phyloP scores from a whole-genome alignment of 176 grass and related monocot genomes.

The Lolium rigidum region DNA sequence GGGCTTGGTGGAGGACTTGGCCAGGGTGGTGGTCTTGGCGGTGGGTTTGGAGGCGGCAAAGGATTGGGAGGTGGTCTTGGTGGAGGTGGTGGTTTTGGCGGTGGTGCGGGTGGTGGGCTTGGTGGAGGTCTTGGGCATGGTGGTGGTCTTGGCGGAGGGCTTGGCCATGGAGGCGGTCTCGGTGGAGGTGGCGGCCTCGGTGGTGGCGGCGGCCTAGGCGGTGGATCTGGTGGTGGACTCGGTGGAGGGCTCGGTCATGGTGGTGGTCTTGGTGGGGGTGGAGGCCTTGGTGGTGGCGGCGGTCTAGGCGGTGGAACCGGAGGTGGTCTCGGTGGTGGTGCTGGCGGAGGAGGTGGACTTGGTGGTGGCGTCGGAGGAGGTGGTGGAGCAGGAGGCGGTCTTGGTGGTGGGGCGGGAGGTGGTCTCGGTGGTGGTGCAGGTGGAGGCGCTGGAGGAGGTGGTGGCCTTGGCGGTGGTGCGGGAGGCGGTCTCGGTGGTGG shows the following conservation, averaged over 20 bases:
- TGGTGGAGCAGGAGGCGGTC: constrained; percentile 2
- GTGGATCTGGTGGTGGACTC: constrained; percentile 11
- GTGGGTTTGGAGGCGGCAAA: constrained; percentile 43
- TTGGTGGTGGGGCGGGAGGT: background rate
- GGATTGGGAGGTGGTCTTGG: constrained; percentile 41
- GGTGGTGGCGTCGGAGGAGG: constrained; percentile 27
- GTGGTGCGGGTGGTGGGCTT: constrained; percentile 28
- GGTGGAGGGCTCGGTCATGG: constrained; percentile 43
- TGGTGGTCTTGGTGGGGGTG: constrained; percentile 47
- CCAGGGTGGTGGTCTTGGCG: constrained; percentile 16
- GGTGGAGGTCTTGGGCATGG: constrained; percentile 43
- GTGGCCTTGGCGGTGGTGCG: constrained; percentile 39
- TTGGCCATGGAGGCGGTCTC: background rate
- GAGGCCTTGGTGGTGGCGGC: constrained; percentile 1
- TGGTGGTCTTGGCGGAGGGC: constrained; percentile 36
- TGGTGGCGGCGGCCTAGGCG: constrained; percentile 19
- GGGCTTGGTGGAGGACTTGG: constrained; percentile 40
- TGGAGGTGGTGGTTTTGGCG: constrained; percentile 24
- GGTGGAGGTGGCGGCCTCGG: constrained; percentile 41
- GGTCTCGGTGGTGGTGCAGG: constrained; percentile 42
- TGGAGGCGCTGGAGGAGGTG: constrained; percentile 34
- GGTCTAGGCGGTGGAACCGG: constrained; percentile 45
- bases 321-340: constrained; percentile 32
- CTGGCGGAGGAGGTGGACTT: constrained; percentile 11
- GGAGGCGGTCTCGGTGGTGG: constrained; percentile 25